A percentile compares a stretch with the other conserved stretches of the same genome.
These are phyloP conservation scores for Neurospora sp. DNA, from an alignment of 2,329 filamentous ascomycete species.

Conservation along the genomic window DNA sequence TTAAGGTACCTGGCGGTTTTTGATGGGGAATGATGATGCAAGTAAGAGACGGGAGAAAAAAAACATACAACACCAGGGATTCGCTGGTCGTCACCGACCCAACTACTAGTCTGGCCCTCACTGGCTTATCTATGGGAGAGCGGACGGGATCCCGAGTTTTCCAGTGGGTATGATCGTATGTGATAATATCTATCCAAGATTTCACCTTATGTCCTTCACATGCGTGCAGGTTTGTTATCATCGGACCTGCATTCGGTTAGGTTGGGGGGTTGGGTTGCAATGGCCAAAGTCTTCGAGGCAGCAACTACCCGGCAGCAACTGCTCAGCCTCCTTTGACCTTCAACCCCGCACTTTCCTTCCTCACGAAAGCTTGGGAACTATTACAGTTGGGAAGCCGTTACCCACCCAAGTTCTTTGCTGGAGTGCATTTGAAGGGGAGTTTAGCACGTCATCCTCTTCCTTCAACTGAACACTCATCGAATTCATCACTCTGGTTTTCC, in stretches of 20 bases:
- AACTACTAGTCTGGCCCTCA: no score
- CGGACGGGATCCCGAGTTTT: not conserved
- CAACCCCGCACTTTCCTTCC: not conserved
- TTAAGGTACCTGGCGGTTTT: no score
- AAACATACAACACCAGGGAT: no score
- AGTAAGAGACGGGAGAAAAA: no score
- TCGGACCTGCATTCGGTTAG: not conserved
- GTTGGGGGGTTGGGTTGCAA: not conserved
- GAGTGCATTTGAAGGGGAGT: not conserved
- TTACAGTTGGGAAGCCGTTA: not conserved
- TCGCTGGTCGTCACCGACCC: no score
- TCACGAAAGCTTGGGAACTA: not conserved
- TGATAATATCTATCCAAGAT: accelerated
- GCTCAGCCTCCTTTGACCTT: not conserved
- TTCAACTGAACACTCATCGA: not conserved
- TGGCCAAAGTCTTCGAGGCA: not conserved
- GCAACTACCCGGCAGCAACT: not conserved
- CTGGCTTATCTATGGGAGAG: not conserved
- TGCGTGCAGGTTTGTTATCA: not conserved
- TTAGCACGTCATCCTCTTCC: not conserved
- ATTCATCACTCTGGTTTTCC: not conserved
- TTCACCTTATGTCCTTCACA: not conserved
- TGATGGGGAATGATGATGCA: no score
- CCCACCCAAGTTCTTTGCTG: not conserved
- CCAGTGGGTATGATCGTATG: not conserved